These are phyloP conservation scores for Euphorbia lathyris DNA, from an alignment of 345 rosid species.

Conservation along the genomic window DNA sequence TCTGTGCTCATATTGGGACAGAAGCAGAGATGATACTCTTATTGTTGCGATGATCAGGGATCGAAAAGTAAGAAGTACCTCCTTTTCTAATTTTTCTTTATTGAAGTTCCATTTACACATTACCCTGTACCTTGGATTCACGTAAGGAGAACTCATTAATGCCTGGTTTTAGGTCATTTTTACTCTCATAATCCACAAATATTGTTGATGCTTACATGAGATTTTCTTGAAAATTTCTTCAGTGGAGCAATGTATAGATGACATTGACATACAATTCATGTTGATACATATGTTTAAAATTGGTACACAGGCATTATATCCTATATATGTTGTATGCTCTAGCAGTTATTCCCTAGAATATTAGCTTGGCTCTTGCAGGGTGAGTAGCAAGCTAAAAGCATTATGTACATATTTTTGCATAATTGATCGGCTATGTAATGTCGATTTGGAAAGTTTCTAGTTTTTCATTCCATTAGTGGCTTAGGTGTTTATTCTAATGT, in stretches of 20 bases:
- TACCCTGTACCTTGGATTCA: not conserved
- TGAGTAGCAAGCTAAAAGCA: not conserved
- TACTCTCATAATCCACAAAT: not conserved
- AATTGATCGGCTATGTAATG: not conserved
- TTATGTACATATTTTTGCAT: not conserved
- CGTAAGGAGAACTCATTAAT: not conserved
- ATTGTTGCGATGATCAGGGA: slow-evolving; percentile 41
- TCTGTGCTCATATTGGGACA: slow-evolving; percentile 32
- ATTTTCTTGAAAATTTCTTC: no score
- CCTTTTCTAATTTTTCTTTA: not conserved
- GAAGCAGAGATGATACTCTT: slow-evolving; percentile 45
- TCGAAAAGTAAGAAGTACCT: slow-evolving; percentile 52
- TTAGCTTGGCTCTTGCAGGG: not conserved
- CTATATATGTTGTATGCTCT: not conserved
- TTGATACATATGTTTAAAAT: not conserved
- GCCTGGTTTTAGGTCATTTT: not conserved
- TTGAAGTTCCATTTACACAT: not conserved
- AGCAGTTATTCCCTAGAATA: not conserved
- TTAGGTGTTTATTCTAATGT: not conserved
- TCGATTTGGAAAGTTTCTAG: not conserved
- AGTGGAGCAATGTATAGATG: not conserved
- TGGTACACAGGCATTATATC: not conserved
- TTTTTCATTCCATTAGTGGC: not conserved
- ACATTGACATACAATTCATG: not conserved
- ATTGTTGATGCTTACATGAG: slow-evolving; percentile 2